Conservation (phyloP, 1,284 basidiomycete genomes). For the Boletus albobrunnescens region DNA sequence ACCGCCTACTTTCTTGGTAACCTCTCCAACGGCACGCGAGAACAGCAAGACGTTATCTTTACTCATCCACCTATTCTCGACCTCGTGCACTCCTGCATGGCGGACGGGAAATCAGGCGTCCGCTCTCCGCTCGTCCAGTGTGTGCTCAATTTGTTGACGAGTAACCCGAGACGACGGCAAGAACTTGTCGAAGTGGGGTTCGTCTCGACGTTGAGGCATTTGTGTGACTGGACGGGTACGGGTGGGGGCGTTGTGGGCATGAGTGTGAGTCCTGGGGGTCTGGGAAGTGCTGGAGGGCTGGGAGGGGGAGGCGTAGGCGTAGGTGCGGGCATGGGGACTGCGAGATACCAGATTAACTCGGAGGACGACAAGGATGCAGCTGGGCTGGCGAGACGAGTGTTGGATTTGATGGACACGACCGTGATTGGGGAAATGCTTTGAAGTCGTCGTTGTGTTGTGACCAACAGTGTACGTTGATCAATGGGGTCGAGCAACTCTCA, state of each 20-base stretch:
- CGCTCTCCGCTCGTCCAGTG: slow-evolving; percentile 59
- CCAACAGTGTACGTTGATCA: too few relatives aligned
- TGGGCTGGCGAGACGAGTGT: slow-evolving; percentile 48
- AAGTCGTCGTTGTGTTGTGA: too few relatives aligned
- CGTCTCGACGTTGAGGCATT: slow-evolving; percentile 40
- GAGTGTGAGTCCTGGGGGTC: slow-evolving; percentile 33
- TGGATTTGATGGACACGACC: slow-evolving; percentile 40
- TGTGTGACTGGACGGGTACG: slow-evolving; percentile 49
- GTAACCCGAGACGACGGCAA: slow-evolving; percentile 33
- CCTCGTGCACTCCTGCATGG: slow-evolving; percentile 52
- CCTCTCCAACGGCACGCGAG: slow-evolving; percentile 53
- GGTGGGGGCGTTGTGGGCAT: slow-evolving; percentile 9
- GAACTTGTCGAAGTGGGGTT: slow-evolving; percentile 44
- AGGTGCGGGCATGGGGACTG: slow-evolving; percentile 21
- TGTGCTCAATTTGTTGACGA: slow-evolving; percentile 48
- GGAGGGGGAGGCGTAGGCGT: not conserved
- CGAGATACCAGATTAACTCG: slow-evolving; percentile 27
- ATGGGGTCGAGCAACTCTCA: too few relatives aligned
- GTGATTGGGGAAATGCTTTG: slow-evolving; percentile 24
- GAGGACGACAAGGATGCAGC: slow-evolving; percentile 57
- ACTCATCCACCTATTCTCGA: slow-evolving; percentile 47
- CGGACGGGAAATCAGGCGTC: slow-evolving; percentile 51
- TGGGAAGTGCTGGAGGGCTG: slow-evolving; percentile 22
- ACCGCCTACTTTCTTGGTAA: slow-evolving; percentile 60
- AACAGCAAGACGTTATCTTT: slow-evolving; percentile 49